These are phyloP conservation scores for Powellomyces hirtus DNA, from an alignment of 192 early-diverging fungal species.

Conservation along the genomic window DNA sequence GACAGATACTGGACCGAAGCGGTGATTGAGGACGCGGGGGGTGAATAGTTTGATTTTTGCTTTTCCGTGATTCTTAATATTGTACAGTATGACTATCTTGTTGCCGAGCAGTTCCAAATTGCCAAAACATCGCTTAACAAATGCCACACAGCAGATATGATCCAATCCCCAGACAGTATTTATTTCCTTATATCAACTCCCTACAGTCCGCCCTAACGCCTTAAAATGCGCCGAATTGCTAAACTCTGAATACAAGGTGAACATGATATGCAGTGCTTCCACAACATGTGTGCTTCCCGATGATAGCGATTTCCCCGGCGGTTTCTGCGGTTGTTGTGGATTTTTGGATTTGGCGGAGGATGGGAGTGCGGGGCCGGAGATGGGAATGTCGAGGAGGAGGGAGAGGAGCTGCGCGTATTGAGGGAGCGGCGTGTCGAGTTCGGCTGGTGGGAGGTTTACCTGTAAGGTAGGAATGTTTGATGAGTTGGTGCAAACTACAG, in stretches of 20 bases:
- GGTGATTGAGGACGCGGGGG: too few species aligned
- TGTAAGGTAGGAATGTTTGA: conserved; percentile 4
- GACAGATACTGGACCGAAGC: too few species aligned
- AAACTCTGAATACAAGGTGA: conserved; percentile 57
- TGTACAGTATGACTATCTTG: too few species aligned
- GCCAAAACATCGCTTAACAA: too few species aligned
- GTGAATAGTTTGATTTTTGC: too few species aligned
- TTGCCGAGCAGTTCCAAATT: too few species aligned
- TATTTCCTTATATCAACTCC: neutral
- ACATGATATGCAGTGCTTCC: conserved; percentile 53
- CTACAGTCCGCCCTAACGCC: conserved; percentile 21
- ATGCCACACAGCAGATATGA: too few species aligned
- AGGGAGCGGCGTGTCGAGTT: conserved; percentile 48
- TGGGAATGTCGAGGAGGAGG: conserved; percentile 55
- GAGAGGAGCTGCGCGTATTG: conserved; percentile 41
- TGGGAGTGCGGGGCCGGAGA: conserved; percentile 17
- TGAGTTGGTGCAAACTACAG: conserved; percentile 5
- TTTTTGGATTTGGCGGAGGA: conserved; percentile 13
- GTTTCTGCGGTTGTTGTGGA: neutral
- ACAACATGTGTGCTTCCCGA: conserved; percentile 30
- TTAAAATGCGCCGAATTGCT: conserved; percentile 63
- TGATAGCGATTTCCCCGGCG: neutral
- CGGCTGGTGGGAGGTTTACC: conserved; percentile 41
- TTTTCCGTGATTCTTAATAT: too few species aligned
- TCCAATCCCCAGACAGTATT: too few species aligned